Conservation (phyloP, 176 grass and related monocot genomes). For the Rhynchospora tenuis region DNA sequence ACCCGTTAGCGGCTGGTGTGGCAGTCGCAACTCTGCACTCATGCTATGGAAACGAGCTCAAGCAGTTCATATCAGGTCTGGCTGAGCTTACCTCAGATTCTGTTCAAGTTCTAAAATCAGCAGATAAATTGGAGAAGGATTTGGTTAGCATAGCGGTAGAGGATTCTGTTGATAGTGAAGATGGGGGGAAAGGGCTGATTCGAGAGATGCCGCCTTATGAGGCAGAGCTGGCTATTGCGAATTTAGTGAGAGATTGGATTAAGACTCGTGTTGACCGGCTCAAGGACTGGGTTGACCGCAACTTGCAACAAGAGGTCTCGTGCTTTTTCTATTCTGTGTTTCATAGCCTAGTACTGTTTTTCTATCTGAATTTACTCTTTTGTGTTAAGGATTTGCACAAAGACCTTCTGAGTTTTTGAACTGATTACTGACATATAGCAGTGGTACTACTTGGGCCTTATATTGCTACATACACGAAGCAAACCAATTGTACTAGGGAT, state of each 20-base stretch:
- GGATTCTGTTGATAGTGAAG: conserved; percentile 97
- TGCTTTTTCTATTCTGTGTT: conserved; percentile 5
- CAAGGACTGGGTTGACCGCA: conserved; percentile 94
- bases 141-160: conserved; percentile 95
- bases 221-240: conserved; percentile 89
- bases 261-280: conserved; percentile 75
- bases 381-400: background rate
- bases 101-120: conserved; percentile 88
- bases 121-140: conserved; percentile 95
- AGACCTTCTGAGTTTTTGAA: background rate
- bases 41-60: conserved; percentile 92
- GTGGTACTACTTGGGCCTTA: background rate
- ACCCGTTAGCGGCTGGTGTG: conserved; percentile 93
- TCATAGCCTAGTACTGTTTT: background rate
- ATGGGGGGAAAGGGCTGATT: conserved; percentile 94
- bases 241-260: conserved; percentile 89
- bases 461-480: background rate
- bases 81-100: conserved; percentile 75
- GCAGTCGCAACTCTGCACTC: conserved; percentile 96
- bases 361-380: background rate
- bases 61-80: conserved; percentile 80
- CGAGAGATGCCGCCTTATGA: conserved; percentile 99
- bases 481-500: background rate
- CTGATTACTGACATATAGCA: background rate
- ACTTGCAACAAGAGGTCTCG: conserved; percentile 86